A percentile compares a stretch with the other conserved stretches of the same genome.
Evolutionary conservation across 106 monocot genomes (phyloP).

Genomic region (Ottelia alismoides): DNA sequence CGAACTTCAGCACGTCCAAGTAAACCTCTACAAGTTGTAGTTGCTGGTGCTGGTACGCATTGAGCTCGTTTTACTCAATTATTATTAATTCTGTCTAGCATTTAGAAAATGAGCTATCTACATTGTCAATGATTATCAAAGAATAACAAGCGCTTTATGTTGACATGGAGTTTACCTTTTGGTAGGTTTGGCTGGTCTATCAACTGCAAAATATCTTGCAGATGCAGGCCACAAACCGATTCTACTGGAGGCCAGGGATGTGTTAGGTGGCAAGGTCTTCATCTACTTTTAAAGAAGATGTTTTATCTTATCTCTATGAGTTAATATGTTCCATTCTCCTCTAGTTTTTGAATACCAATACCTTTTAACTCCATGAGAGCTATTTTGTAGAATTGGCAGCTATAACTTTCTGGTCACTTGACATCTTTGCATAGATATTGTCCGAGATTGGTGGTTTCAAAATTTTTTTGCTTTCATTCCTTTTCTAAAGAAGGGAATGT

Average conservation of each 20-base stretch:
- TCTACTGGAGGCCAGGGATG: constrained; percentile 88
- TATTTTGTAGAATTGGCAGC: no score
- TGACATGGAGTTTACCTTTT: neutral
- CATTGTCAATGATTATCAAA: neutral
- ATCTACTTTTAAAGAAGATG: neutral
- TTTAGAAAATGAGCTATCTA: no score
- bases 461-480: no score
- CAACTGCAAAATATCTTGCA: constrained; percentile 95
- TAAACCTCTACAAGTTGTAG: constrained; percentile 61
- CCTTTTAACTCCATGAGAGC: no score
- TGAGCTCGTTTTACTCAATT: neutral
- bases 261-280: constrained; percentile 89
- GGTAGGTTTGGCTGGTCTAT: constrained; percentile 90
- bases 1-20: constrained; percentile 32
- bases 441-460: no score
- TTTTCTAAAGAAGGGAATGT: no score
- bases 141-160: neutral
- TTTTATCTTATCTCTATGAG: no score
- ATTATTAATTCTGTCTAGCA: no score
- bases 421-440: no score
- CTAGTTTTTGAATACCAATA: no score
- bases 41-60: constrained; percentile 83
- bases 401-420: no score
- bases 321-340: no score
- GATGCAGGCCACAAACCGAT: constrained; percentile 94